Evolutionary conservation across 768 basidiomycete species (phyloP), one percentile per base, ranked within the genome.

Genomic region (Pulveroboletus sp.): DNA sequence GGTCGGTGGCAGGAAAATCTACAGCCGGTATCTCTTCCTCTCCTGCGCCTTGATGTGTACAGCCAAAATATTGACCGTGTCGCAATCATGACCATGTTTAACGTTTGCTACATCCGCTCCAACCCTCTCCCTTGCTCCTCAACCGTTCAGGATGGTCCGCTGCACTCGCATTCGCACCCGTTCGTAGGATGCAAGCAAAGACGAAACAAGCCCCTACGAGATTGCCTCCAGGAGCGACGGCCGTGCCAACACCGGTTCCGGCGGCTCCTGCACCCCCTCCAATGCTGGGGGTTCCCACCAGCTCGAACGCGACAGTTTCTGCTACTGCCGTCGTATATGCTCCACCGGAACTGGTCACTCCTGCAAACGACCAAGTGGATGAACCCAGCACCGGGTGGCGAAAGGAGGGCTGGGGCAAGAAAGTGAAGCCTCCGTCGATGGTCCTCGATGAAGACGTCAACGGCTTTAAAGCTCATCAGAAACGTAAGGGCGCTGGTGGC

Each of bases 371-470:
- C 9, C 63, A 73, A 45, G 45, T 56, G 9, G 62, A 63, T 6
- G 61, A 65, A 39, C 55, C 67, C 14, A 52, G 60, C 35, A 49
- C 69, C 3, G 44, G 71, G n/a, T 69, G 74, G 57, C 69, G 75
- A 15, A 66, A 74, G 56, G 79, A 82, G 55, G 83, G 83, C 57
- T 91, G 90, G 90, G 86, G 86, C 38, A 88, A 85, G 70, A 91
- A 91, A 64, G 83, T 92, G 62, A 91, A 91, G 59, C 90, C 91
- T 14, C 91, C 91, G 3, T 87, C 87, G 0, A 92, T 93, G 89
- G 75, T 92, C 18, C 78, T 93, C 9, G 90, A 93, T 52, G 91
- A 93, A 52, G 89, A 93, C 54, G 74, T 93, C 55, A 93, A 93
- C 50, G 90, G 90, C 1, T 93, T 86, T 68, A 86, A 81, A 59